phyloP scores from a whole-genome alignment of 1,284 basidiomycete species.

The Apiotrichum sp. region DNA sequence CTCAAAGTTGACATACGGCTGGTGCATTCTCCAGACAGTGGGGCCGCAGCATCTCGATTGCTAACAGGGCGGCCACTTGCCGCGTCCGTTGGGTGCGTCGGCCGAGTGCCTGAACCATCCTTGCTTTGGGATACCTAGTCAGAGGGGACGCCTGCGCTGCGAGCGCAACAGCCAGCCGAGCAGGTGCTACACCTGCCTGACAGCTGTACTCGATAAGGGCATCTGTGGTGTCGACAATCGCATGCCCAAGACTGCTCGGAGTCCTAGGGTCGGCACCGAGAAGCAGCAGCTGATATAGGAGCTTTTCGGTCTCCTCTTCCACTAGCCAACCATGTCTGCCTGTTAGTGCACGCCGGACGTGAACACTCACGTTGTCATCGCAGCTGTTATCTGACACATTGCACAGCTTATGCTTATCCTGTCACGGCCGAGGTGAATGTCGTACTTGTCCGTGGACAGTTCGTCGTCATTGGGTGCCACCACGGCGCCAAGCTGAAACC shows the following conservation, averaged over 20 bases:
- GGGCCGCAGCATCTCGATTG: background rate
- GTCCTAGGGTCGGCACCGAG: conserved; percentile 2
- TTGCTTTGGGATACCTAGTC: background rate
- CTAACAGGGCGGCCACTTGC: background rate
- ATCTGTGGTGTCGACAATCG: background rate
- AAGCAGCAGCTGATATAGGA: background rate
- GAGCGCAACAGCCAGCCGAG: background rate
- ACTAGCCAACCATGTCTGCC: too few species aligned
- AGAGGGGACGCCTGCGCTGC: background rate
- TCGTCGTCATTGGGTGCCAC: background rate
- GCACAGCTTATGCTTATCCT: too few species aligned
- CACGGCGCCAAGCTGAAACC: background rate
- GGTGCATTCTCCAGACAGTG: background rate
- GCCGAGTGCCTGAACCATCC: conserved; percentile 2
- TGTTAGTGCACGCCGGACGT: too few species aligned
- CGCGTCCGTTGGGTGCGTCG: background rate
- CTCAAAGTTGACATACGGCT: background rate
- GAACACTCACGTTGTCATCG: too few species aligned
- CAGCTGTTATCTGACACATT: too few species aligned
- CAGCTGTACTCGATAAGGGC: background rate
- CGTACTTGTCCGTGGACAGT: too few species aligned
- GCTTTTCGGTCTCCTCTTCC: background rate
- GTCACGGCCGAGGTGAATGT: background rate
- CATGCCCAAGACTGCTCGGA: background rate
- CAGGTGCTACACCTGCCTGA: too few species aligned